Percentiles rank a stretch among this genome's conserved stretches.
Conservation (phyloP, 768 basidiomycete genomes). For the Podaxis sp. region DNA sequence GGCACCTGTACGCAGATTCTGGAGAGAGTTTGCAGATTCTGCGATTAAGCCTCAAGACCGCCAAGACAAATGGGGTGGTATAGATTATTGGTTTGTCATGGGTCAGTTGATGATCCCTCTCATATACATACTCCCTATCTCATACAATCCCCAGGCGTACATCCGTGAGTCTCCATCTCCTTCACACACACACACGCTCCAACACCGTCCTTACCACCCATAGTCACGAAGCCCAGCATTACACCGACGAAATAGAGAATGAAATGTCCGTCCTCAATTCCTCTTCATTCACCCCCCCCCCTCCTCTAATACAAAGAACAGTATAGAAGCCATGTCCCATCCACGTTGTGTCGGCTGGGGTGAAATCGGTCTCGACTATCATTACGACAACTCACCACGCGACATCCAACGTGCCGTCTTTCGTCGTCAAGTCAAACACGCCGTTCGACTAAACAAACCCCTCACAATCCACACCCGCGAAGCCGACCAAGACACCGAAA, state of each 20-base stretch:
- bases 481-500: slow-evolving; percentile 78
- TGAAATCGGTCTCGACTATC: slow-evolving; percentile 85
- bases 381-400: slow-evolving; percentile 75
- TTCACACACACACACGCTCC: not conserved
- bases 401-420: slow-evolving; percentile 65
- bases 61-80: slow-evolving; percentile 52
- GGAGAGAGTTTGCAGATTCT: slow-evolving; percentile 73
- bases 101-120: slow-evolving; percentile 37
- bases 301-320: slow-evolving; percentile 19
- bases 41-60: slow-evolving; percentile 49
- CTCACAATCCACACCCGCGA: slow-evolving; percentile 86
- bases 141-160: slow-evolving; percentile 45
- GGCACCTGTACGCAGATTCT: slow-evolving; percentile 56
- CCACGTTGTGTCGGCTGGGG: slow-evolving; percentile 86
- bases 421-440: slow-evolving; percentile 59
- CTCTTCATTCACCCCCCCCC: not conserved
- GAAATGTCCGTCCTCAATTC: slow-evolving; percentile 47
- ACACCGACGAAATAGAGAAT: slow-evolving; percentile 62
- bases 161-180: slow-evolving; percentile 63
- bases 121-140: not conserved
- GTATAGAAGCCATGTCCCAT: slow-evolving; percentile 71
- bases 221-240: slow-evolving; percentile 70
- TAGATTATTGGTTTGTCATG: slow-evolving; percentile 82
- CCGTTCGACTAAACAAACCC: slow-evolving; percentile 67
- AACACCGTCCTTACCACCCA: not conserved